These are phyloP conservation scores for Dendrocalamus sinicus DNA, from an alignment of 176 grass and related monocot species.

Conservation along the genomic window DNA sequence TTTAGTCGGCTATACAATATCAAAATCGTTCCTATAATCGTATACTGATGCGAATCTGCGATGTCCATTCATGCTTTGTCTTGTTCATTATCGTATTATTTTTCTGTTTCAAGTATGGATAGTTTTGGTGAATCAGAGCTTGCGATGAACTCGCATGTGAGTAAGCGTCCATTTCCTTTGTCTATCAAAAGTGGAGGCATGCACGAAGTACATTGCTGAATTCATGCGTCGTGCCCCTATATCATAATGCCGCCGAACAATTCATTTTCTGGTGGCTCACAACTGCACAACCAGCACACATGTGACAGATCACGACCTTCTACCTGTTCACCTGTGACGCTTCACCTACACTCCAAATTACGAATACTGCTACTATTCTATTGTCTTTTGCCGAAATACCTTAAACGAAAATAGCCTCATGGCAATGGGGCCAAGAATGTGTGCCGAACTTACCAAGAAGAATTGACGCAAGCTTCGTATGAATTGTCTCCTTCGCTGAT, in stretches of 20 bases:
- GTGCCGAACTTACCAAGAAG: background rate
- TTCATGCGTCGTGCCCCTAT: background rate
- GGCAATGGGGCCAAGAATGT: background rate
- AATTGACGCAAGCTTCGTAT: background rate
- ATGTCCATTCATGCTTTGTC: too few species aligned
- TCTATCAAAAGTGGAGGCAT: background rate
- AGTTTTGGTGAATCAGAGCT: background rate
- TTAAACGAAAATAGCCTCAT: background rate
- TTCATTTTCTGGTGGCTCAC: slow-evolving; percentile 35
- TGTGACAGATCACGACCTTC: slow-evolving; percentile 47
- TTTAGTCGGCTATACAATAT: too few species aligned
- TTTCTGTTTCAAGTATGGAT: background rate
- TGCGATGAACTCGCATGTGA: background rate
- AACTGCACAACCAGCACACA: background rate
- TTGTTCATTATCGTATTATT: too few species aligned
- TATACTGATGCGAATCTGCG: too few species aligned
- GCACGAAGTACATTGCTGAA: background rate
- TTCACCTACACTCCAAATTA: slow-evolving; percentile 12
- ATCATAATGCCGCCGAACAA: background rate
- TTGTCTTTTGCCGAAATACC: background rate
- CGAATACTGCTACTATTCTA: background rate
- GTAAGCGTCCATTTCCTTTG: background rate
- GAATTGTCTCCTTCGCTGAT: background rate
- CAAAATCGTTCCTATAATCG: too few species aligned
- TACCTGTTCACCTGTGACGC: slow-evolving; percentile 48